Base-by-base conservation (phyloP, 306 rosid species). In the Cucurbita argyrosperma region DNA sequence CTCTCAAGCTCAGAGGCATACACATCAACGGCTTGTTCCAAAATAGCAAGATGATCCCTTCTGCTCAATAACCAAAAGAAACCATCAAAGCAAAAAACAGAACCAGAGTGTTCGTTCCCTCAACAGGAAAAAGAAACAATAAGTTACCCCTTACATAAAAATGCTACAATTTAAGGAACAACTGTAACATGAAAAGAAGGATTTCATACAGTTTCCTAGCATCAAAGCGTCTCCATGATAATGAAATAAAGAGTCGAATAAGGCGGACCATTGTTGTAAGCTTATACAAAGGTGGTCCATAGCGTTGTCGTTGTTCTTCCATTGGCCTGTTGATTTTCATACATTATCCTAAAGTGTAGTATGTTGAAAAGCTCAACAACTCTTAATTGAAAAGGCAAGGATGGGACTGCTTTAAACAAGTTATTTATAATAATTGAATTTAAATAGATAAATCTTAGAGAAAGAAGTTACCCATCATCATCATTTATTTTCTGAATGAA, bases 231-330 rank as follows among this genome's bases (percentile, higher is more conserved):
- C 85, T 80, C 96, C 89, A 88, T 55, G 84, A 87, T 61, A 94
- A 76, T 57, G 82, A 80, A 79, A 94, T 76, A 79, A 87, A 87
- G 79, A 90, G 84, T 72, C 88, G 84, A 79, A 94, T 77, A 79
- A 67, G 82, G 57, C 84, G 89, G 71, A 80, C 88, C 98, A 90
- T 82, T 38, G 61, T 52, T 62, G 98, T 94, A 72, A 94, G 98
- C 74, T 78, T 87, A 78, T 94, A 94, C 63, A 94, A 80, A 10
- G 95, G 92, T 11, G 95, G 97, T 78, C 98, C 98, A 83, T 94
- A 94, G 76, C 98, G 98, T 43, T 87, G 90, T 0, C 98, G 84
- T 78, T 94, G 98, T 81, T 94, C 97, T 82, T 94, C 98, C 98
- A 94, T 94, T 64, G 98, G 98, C 88, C 98, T 94, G 47, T 74